Evolutionary conservation across 176 grass and related monocot species (phyloP).

Genomic region (Oryza punctata): DNA sequence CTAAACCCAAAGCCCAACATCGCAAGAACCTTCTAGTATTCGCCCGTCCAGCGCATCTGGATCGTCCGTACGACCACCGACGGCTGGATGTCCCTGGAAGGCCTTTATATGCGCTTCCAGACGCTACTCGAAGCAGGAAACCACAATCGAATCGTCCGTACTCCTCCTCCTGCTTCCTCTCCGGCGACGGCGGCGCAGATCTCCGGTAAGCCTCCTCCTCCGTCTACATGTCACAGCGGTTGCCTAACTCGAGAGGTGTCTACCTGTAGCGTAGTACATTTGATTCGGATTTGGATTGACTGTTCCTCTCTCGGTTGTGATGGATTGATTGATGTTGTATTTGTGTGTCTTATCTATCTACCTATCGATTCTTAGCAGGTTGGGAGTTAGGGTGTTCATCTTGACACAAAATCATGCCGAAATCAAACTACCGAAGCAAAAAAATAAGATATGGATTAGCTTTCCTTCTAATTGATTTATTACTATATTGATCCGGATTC

Average conservation of each 20-base stretch:
- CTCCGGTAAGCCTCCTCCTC: conserved; percentile 37
- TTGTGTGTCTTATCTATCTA: conserved; percentile 13
- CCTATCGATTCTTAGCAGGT: conserved; percentile 44
- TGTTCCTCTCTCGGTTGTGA: not conserved
- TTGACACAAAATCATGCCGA: not conserved
- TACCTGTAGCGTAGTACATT: not conserved
- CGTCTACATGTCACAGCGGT: not conserved
- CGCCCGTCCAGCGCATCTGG: not conserved
- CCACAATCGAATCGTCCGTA: not conserved
- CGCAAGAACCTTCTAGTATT: conserved; percentile 41
- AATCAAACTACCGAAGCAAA: not conserved
- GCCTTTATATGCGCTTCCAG: conserved; percentile 39
- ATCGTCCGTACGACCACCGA: not conserved
- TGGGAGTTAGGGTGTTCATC: conserved; percentile 44
- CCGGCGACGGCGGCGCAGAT: conserved; percentile 35
- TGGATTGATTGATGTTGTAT: conserved; percentile 45
- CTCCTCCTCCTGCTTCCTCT: conserved; percentile 17
- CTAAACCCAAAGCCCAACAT: not conserved
- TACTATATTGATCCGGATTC: not conserved
- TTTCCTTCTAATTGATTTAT: not conserved
- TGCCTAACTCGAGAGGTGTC: not conserved
- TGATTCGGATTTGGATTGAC: not conserved
- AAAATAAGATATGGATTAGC: conserved; percentile 29
- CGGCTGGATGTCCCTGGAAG: not conserved
- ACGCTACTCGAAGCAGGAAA: conserved; percentile 16